Conservation (phyloP, 305 asterid species). For the Solanum hybrid region DNA sequence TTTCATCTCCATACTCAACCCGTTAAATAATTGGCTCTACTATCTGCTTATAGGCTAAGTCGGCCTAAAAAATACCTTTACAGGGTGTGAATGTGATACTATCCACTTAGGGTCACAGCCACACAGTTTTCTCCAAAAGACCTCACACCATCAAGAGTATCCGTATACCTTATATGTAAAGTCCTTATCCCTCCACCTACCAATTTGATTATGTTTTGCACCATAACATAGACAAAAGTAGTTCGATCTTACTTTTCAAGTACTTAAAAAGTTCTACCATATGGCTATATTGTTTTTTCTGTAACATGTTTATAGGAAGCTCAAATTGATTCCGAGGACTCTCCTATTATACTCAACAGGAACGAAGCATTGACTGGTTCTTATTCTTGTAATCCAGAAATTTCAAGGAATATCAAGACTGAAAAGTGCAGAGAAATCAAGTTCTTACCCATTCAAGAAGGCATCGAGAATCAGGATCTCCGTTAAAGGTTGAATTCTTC, state of each 20-base stretch:
- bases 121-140: background rate
- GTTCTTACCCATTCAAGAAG: conserved; percentile 84
- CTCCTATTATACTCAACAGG: background rate
- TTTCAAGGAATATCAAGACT: background rate
- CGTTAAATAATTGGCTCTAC: background rate
- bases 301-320: background rate
- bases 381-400: background rate
- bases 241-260: background rate
- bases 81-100: background rate
- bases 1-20: background rate
- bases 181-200: background rate
- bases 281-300: background rate
- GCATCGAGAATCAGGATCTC: conserved; percentile 54
- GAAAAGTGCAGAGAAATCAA: background rate
- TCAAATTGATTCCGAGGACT: background rate
- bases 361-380: background rate
- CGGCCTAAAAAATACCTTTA: background rate
- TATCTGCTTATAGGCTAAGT: background rate
- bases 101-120: background rate
- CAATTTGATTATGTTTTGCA: background rate
- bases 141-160: background rate
- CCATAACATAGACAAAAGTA: background rate
- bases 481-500: conserved; percentile 59
- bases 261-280: background rate
- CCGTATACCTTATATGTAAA: background rate